Evolutionary conservation across 805 yeast species (phyloP), one percentile per base, ranked within the genome.

Genomic region (Sugiyamaella mastotermitis): DNA sequence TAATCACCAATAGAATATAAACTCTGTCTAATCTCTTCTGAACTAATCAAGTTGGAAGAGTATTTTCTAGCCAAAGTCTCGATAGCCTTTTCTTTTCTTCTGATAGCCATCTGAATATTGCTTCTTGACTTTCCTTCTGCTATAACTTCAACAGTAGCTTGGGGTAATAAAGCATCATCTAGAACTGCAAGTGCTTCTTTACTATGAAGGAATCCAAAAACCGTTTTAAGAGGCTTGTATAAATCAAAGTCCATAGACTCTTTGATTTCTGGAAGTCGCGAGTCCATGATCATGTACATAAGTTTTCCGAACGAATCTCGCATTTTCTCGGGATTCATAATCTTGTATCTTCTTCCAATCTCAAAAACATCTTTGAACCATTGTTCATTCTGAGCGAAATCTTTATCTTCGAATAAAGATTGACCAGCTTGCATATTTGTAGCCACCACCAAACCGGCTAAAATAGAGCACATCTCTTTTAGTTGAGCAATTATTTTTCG

Each of bases 201-300:
- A 2, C 71, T 61, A 13, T 61, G 59, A 25, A 82, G 57, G 38
- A 64, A 72, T 1, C 65, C 46, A 31, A 69, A 53, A 1, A 83
- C 81, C 0, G 90, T 83, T 42, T 71, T 67, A 37, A 83, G 71
- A 0, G 92, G 90, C 51, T 73, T 77, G 60, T 77, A 80, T 1
- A 83, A 61, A 57, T 83, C 85, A 56, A 83, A 83, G 44, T 79
- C 90, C 79, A 83, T 72, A 36, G 76, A 77, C 11, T 72, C 75
- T 47, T 71, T 73, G 42, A 83, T 73, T 48, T 82, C 86, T 0
- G 86, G 82, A 20, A 80, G 59, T 33, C 83, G 64, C 2, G 92
- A 83, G 58, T 83, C 94, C 92, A 83, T 83, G 25, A 82, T 77
- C 83, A 83, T 83, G 57, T 83, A 83, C 62, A 83, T 79, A 41